phyloP scores from a whole-genome alignment of 2,329 filamentous ascomycete genomes.

The Hypomyces rosellus region DNA sequence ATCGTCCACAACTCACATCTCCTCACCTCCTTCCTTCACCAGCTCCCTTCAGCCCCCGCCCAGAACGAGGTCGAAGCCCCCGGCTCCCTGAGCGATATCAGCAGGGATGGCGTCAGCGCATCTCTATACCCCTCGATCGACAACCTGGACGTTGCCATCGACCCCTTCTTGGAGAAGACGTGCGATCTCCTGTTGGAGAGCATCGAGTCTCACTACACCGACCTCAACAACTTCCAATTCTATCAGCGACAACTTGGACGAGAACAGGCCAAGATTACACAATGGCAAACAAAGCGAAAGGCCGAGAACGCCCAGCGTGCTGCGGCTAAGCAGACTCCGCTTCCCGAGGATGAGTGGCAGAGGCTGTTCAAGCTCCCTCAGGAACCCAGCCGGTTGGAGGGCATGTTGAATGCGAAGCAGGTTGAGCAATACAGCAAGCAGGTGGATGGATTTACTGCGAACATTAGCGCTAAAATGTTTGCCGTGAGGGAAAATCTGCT shows the following conservation, averaged over 20 bases:
- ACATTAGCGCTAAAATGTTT: slow-evolving; percentile 95
- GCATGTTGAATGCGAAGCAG: slow-evolving; percentile 90
- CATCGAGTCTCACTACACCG: slow-evolving; percentile 96
- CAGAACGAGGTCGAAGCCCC: slow-evolving; percentile 68
- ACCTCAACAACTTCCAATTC: slow-evolving; percentile 97
- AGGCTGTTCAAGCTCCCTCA: slow-evolving; percentile 95
- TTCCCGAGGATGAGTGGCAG: slow-evolving; percentile 98
- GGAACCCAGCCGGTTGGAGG: slow-evolving; percentile 88
- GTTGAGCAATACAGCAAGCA: slow-evolving; percentile 97
- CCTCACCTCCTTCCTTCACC: slow-evolving; percentile 90
- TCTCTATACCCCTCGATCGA: slow-evolving; percentile 86
- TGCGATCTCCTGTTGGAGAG: slow-evolving; percentile 93
- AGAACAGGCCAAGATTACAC: slow-evolving; percentile 92
- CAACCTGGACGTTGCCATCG: slow-evolving; percentile 84
- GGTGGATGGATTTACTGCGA: slow-evolving; percentile 91
- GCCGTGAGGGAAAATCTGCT: slow-evolving; percentile 70
- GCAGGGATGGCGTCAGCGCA: slow-evolving; percentile 52
- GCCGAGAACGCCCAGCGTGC: slow-evolving; percentile 83
- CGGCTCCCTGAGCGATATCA: slow-evolving; percentile 70
- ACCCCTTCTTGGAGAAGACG: slow-evolving; percentile 97
- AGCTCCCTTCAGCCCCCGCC: slow-evolving; percentile 63
- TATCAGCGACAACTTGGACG: slow-evolving; percentile 90
- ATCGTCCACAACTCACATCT: slow-evolving; percentile 95
- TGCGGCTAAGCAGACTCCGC: slow-evolving; percentile 77
- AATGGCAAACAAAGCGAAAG: slow-evolving; percentile 96